Percentiles rank a stretch among this genome's conserved stretches.
These are phyloP conservation scores for Cladosporium sp. DNA, from an alignment of 2,329 filamentous ascomycete genomes.

Conservation along the genomic window DNA sequence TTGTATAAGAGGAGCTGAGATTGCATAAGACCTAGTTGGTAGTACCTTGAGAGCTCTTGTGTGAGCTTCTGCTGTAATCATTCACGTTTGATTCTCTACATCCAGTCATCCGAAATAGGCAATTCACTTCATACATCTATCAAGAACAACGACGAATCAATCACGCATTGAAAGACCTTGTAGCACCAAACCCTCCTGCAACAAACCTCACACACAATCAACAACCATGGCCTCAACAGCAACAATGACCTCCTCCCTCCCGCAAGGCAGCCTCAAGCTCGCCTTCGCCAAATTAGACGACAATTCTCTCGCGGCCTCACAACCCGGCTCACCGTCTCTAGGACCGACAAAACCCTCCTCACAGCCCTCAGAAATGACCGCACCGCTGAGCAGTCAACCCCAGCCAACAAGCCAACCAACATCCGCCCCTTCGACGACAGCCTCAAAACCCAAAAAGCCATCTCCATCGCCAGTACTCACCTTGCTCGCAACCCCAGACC, in stretches of 20 bases:
- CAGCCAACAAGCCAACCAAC: conserved; percentile 1
- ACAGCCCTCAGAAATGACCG: neutral
- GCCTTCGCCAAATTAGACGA: conserved; percentile 9
- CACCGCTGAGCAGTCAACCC: neutral
- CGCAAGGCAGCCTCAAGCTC: conserved; percentile 3
- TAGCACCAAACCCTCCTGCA: too few species aligned
- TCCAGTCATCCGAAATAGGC: neutral
- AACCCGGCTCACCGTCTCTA: conserved; percentile 4
- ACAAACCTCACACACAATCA: neutral
- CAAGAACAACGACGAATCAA: neutral
- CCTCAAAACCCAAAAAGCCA: neutral
- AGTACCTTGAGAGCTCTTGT: neutral
- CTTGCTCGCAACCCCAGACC: neutral
- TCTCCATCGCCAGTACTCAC: neutral
- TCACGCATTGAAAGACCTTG: neutral
- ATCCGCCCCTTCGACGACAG: neutral
- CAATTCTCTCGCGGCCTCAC: conserved; percentile 1
- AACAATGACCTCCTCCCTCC: conserved; percentile 4
- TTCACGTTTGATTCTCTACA: neutral
- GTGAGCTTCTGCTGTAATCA: neutral
- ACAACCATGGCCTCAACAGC: conserved; percentile 5
- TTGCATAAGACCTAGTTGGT: neutral
- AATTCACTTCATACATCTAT: neutral
- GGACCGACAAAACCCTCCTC: neutral
- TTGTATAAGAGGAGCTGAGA: conserved; percentile 1